Base-by-base conservation (phyloP, 1,139 yeast genomes). In the Sugiyamaella grinbergsii region DNA sequence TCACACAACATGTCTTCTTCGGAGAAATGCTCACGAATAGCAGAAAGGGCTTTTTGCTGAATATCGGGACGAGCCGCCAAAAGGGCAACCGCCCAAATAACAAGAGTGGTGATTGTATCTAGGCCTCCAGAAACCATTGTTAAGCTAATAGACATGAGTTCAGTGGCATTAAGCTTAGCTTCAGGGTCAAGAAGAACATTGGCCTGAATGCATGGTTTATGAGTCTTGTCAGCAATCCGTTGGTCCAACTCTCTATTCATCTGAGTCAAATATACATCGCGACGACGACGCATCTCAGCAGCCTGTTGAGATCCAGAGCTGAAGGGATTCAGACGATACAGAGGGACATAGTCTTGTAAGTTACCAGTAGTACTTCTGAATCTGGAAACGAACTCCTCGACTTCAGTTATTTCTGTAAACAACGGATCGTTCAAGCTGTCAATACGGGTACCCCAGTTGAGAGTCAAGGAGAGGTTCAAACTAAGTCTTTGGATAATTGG, bases 41-140 rank as follows among this genome's bases (percentile, higher is more conserved):
- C 73, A 0, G 57, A 40, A 32, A 69, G 66, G 0, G 79, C 80
- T 42, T 59, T 61, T n/a, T 69, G 64, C 60, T 82, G 86, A n/a
- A 79, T 59, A 0, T 56, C 60, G 1, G 68, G 65, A 0, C 84
- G 83, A 40, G 65, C 57, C 1, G 80, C 75, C 18, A 75, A 77
- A 1, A 83, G 74, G 16, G 85, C 67, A 38, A 80, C 82, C 54
- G 83, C 62, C 20, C 83, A 72, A 56, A 81, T 80, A 56, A 79
- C 77, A 50, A 84, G 69, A 44, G 83, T 71, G 0, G 90, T 83
- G 1, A 83, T 80, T 54, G 85, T 84, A 61, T 85, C 91, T 24
- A 85, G 67, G 0, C 91, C 93, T 8, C 91, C 93, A 58, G 89
- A 82, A 0, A 85, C 81, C 82, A 84, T 80, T 0, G 91, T 82